Base-by-base conservation (phyloP, 345 rosid genomes). In the Heritiera littoralis region DNA sequence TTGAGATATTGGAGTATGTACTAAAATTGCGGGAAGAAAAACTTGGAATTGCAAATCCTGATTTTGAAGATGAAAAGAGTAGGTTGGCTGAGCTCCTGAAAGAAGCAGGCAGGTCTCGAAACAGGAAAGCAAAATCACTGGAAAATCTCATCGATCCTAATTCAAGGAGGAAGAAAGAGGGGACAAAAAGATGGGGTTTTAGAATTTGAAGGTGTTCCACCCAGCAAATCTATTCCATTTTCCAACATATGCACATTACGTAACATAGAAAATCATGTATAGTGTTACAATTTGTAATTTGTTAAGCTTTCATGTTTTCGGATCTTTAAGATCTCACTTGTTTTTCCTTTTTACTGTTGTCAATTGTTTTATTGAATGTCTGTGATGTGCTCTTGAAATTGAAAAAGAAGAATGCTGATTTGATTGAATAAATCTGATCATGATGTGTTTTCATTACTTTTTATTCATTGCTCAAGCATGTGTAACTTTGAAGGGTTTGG, bases 1-100 rank as follows among this genome's bases (percentile, higher is more conserved):
- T 97, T 40, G 98, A 97, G 88, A 93, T 92, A 69, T 79, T 97
- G 88, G 99, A 94, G 86, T 85, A 90, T 75, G 93, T 97, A 76
- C 87, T 94, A 74, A 94, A 94, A 87, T 70, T 97, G 76, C 90
- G 99, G 86, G 99, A 97, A 75, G 99, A 97, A 77, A 91, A 93
- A 90, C 98, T 97, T 0, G 99, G 99, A 72, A 97, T 83, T 30
- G 99, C 99, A 1, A 97, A 97, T 83, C 99, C 98, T 0, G 99
- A 97, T 85, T 97, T 94, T 20, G 97, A 94, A 80, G 99, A 92
- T 28, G 99, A 97, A 86, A 93, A 93, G 96, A 89, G 85, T 74
- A 86, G 99, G 83, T 83, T 97, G 70, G 91, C 94, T 0, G 98
- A 97, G 88, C 98, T 97, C 51, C 89, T 97, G 77, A 97, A 97